Evolutionary conservation across 75 land plant genomes (phyloP).

Genomic region (Pinus tabuliformis): DNA sequence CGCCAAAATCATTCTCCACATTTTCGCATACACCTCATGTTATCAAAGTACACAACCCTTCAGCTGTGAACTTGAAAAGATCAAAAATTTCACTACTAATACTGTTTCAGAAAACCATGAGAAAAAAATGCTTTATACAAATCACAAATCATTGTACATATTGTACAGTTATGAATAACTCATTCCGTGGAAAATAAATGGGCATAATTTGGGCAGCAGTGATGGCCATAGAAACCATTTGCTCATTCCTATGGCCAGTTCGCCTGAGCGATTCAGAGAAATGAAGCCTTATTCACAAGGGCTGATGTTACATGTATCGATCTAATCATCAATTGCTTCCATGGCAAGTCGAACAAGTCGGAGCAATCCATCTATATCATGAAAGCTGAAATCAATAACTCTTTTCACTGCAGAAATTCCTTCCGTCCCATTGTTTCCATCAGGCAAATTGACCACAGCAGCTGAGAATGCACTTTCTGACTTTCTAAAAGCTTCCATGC

Average conservation of each 20-base stretch:
- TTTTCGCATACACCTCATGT: not conserved
- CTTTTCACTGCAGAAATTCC: conserved; percentile 66
- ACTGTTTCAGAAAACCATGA: conserved; percentile 2
- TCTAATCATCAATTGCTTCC: conserved; percentile 61
- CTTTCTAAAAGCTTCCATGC: conserved; percentile 78
- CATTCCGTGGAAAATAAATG: conserved; percentile 12
- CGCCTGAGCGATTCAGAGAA: conserved; percentile 4
- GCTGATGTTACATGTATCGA: conserved; percentile 3
- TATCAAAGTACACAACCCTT: conserved; percentile 8
- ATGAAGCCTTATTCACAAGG: conserved; percentile 11
- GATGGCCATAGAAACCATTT: conserved; percentile 9
- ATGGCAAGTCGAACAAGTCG: conserved; percentile 74
- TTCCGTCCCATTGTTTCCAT: conserved; percentile 19
- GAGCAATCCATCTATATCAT: conserved; percentile 75
- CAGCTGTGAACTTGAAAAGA: conserved; percentile 12
- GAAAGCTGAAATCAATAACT: conserved; percentile 84
- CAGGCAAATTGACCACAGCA: conserved; percentile 38
- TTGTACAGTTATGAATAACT: conserved; percentile 13
- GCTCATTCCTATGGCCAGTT: conserved; percentile 13
- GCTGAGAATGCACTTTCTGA: conserved; percentile 56
- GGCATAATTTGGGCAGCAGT: conserved; percentile 10
- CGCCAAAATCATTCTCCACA: conserved; percentile 10
- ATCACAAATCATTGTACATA: conserved; percentile 14
- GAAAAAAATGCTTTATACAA: conserved; percentile 14
- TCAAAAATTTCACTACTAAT: conserved; percentile 9